phyloP scores from a whole-genome alignment of 2,329 filamentous ascomycete species.

The Stemphylium vesicarium region DNA sequence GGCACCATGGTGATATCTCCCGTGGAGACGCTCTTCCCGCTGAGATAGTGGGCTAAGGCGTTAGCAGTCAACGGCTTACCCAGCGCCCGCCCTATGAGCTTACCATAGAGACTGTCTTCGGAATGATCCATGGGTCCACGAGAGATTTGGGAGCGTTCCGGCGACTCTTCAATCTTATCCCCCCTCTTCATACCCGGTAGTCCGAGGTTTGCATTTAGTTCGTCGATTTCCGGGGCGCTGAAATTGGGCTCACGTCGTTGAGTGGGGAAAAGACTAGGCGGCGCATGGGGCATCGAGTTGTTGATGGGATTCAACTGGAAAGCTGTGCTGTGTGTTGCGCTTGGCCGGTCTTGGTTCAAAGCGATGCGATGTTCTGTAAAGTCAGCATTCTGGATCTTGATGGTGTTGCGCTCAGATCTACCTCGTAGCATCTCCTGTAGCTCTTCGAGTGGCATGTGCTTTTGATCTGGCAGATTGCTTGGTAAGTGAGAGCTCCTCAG shows the following conservation, averaged over 20 bases:
- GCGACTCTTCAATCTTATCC: not conserved
- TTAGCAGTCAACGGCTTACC: conserved; percentile 30
- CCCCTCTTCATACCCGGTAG: conserved; percentile 13
- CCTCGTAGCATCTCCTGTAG: conserved; percentile 4
- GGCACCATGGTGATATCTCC: not conserved
- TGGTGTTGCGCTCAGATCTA: not conserved
- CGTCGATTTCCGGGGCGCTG: conserved; percentile 18
- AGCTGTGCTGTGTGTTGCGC: not conserved
- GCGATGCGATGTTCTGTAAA: not conserved
- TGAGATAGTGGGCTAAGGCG: conserved; percentile 23
- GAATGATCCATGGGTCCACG: conserved; percentile 1
- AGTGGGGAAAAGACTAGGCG: not conserved
- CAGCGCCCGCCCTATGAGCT: conserved; percentile 30
- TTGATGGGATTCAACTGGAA: not conserved
- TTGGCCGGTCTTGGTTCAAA: not conserved
- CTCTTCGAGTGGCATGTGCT: not conserved
- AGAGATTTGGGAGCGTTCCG: conserved; percentile 5
- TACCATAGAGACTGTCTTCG: conserved; percentile 18
- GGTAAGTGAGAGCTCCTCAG: not conserved
- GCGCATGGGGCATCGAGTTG: not conserved
- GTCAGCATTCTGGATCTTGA: not conserved
- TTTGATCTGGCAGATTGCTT: not conserved
- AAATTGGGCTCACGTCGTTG: conserved; percentile 5
- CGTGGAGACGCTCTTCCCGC: not conserved
- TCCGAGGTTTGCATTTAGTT: conserved; percentile 23